phyloP scores from a whole-genome alignment of 306 rosid species.

The Ormosia emarginata region DNA sequence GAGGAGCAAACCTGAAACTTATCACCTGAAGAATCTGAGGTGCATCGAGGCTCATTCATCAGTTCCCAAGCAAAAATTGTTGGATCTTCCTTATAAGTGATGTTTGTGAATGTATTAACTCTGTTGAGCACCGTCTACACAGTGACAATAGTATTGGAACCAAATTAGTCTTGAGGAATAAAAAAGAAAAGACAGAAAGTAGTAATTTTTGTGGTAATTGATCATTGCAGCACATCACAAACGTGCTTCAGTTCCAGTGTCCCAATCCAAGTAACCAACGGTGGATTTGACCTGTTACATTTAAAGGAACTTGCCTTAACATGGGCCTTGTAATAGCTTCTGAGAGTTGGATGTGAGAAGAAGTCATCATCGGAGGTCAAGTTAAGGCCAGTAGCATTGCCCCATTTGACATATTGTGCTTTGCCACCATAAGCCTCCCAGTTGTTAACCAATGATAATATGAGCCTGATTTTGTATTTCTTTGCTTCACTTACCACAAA shows the following conservation, averaged over 20 bases:
- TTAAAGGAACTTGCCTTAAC: constrained; percentile 57
- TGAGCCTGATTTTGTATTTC: constrained; percentile 79
- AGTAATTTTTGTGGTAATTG: background rate
- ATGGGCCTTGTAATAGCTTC: constrained; percentile 78
- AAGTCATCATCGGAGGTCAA: constrained; percentile 83
- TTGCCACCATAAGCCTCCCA: constrained; percentile 99
- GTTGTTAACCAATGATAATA: constrained; percentile 77
- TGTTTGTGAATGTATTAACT: constrained; percentile 68
- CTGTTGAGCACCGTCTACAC: constrained; percentile 81
- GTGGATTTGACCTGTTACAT: background rate
- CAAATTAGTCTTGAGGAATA: background rate
- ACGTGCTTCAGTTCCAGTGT: background rate
- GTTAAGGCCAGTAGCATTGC: constrained; percentile 81
- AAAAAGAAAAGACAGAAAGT: background rate
- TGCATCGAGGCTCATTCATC: constrained; percentile 94
- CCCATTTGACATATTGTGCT: constrained; percentile 93
- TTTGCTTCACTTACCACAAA: constrained; percentile 88
- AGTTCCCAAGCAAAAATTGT: constrained; percentile 96
- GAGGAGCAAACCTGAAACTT: constrained; percentile 61
- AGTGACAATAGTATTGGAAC: background rate
- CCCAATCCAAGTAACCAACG: background rate
- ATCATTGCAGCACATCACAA: background rate
- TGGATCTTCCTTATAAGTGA: constrained; percentile 91
- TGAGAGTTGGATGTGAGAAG: constrained; percentile 80
- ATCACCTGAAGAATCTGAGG: constrained; percentile 74